Conservation (phyloP, 2,329 filamentous ascomycete genomes). For the Venturia carpophila region DNA sequence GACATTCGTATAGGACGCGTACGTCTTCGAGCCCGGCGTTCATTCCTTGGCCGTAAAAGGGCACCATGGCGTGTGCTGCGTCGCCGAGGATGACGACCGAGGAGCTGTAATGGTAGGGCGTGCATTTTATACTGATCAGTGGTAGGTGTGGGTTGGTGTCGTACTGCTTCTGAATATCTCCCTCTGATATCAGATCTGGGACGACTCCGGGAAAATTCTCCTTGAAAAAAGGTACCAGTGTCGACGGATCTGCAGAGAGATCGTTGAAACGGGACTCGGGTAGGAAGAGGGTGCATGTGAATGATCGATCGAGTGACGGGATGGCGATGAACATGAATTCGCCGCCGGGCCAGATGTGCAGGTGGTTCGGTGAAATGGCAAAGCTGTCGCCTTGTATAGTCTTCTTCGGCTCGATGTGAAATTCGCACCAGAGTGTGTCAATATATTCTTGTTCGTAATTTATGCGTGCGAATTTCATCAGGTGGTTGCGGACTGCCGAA, state of each 20-base stretch:
- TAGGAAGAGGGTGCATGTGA: constrained; percentile 91
- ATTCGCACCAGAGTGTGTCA: constrained; percentile 96
- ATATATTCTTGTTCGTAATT: constrained; percentile 93
- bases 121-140: constrained; percentile 87
- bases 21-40: constrained; percentile 96
- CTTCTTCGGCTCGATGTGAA: constrained; percentile 59
- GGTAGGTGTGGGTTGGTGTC: constrained; percentile 78
- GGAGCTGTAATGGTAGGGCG: constrained; percentile 71
- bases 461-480: constrained; percentile 93
- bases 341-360: constrained; percentile 94
- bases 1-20: constrained; percentile 70
- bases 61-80: constrained; percentile 94
- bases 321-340: constrained; percentile 99
- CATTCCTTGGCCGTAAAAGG: constrained; percentile 97
- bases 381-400: constrained; percentile 45
- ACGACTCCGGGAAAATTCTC: constrained; percentile 81
- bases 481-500: constrained; percentile 78
- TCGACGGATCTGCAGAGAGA: constrained; percentile 56
- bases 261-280: constrained; percentile 60
- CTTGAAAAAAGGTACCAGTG: constrained; percentile 67
- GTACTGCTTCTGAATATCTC: constrained; percentile 67
- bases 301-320: constrained; percentile 77
- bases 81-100: constrained; percentile 84
- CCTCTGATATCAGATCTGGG: constrained; percentile 54
- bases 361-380: constrained; percentile 78